Evolutionary conservation across 495 filamentous ascomycete genomes (phyloP), one percentile per base, ranked within the genome.

Genomic region (Podospora bellae-mahoneyi): DNA sequence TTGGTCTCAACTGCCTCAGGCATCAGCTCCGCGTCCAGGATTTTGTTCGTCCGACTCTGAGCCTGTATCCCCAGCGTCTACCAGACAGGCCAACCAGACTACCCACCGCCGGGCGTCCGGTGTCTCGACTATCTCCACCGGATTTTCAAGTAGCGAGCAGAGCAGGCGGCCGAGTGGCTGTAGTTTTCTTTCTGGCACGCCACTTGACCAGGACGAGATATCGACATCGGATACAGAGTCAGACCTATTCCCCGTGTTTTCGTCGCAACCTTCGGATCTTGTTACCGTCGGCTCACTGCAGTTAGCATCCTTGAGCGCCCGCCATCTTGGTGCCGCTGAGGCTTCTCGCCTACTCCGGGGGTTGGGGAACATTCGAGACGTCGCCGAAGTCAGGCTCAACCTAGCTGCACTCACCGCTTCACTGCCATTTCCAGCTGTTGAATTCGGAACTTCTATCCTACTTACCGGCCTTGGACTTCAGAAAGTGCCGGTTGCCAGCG

Each of bases 281-380:
- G 69, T 76, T 63, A 73, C 73, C 13, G 67, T 76, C 16, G 73
- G 73, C 20, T 69, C 69, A n/a, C 60, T 76, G 10, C 72, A 76
- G 68, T 66, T 76, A 39, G 62, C 67, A 13, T 73, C 73, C 34
- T 73, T 76, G 74, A 66, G 69, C 10, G 65, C 67, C 10, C 69
- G 67, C 39, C 73, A 76, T 23, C 64, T 59, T 9, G 69, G 69
- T 5, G 74, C 74, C 4, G 69, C 73, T 4, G 69, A 69, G 19
- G 70, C 70, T 0, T 57, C 67, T 3, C 66, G 68, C 4, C 13
- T 76, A 10, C 64, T 76, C 6, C 70, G 68, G 16, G 61, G 64
- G 7, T 20, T 72, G 18, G 68, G 67, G 5, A 15, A 58, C 3
- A 55, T 64, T 4, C 7, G 64, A 2, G 66, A 69, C 13, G 23